A percentile compares a stretch with the other conserved stretches of the same genome.
These are phyloP conservation scores for Dryas integrifolia DNA, from an alignment of 331 rosid species.

Conservation along the genomic window DNA sequence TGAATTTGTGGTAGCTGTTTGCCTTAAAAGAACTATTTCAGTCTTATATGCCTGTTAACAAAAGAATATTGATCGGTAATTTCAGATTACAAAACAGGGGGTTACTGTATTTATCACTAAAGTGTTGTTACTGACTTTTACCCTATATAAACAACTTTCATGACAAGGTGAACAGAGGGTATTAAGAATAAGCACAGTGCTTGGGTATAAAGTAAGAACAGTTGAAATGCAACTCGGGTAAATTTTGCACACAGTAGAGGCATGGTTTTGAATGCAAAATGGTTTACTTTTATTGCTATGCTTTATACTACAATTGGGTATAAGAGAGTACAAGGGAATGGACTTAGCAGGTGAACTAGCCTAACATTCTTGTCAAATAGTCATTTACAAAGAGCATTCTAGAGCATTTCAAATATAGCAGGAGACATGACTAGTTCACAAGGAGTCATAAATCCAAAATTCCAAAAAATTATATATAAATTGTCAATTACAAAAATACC, in stretches of 20 bases:
- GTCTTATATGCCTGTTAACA: too few species aligned
- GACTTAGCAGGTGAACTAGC: neutral
- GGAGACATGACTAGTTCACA: neutral
- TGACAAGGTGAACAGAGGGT: neutral
- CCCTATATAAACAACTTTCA: neutral
- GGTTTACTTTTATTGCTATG: neutral
- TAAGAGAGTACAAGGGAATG: neutral
- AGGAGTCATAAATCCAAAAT: conserved; percentile 1
- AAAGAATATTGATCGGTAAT: neutral
- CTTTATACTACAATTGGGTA: neutral
- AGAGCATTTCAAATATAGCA: neutral
- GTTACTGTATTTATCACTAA: too few species aligned
- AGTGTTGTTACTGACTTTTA: too few species aligned
- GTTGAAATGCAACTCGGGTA: neutral
- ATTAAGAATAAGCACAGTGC: neutral
- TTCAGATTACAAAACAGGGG: neutral
- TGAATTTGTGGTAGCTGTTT: too few species aligned
- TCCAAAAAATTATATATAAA: neutral
- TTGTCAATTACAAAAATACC: neutral
- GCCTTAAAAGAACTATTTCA: too few species aligned
- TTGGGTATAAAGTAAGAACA: neutral
- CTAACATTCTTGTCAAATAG: neutral
- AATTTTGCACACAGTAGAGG: neutral
- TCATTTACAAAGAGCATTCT: neutral
- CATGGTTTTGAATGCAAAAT: neutral